Evolutionary conservation across 805 yeast genomes (phyloP).

Genomic region (Pichia exigua): DNA sequence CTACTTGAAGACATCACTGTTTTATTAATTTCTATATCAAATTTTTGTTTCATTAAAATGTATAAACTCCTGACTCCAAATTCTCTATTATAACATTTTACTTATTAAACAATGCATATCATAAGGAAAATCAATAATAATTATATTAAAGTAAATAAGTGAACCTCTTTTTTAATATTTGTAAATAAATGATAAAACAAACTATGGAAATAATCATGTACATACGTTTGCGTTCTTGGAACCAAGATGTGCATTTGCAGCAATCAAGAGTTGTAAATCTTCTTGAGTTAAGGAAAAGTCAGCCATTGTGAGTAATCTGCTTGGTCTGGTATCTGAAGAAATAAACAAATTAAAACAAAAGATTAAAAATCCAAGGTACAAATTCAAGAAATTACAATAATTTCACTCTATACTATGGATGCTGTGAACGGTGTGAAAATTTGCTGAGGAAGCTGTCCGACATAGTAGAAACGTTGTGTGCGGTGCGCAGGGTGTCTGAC

Average conservation of each 20-base stretch:
- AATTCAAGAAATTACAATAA: neutral
- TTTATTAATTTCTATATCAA: too few relatives aligned
- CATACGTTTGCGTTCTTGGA: constrained; percentile 99
- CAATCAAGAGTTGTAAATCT: constrained; percentile 98
- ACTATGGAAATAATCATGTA: constrained; percentile 15
- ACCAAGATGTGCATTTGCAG: constrained; percentile 99
- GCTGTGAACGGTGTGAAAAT: neutral
- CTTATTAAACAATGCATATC: neutral
- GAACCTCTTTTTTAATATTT: neutral
- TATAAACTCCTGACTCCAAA: neutral
- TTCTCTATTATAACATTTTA: neutral
- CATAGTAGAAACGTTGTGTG: neutral
- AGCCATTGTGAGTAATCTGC: constrained; percentile 26
- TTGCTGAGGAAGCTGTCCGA: neutral
- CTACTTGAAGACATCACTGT: too few relatives aligned
- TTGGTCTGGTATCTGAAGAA: constrained; percentile 5
- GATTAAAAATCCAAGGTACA: neutral
- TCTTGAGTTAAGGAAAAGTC: constrained; percentile 62
- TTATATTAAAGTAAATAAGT: neutral
- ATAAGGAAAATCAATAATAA: too few relatives aligned
- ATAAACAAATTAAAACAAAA: neutral
- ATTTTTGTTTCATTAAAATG: too few relatives aligned
- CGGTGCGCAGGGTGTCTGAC: neutral
- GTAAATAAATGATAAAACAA: neutral
- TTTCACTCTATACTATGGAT: neutral